These are phyloP conservation scores for Fusarium austroafricanum DNA, from an alignment of 2,329 filamentous ascomycete species.

Conservation along the genomic window DNA sequence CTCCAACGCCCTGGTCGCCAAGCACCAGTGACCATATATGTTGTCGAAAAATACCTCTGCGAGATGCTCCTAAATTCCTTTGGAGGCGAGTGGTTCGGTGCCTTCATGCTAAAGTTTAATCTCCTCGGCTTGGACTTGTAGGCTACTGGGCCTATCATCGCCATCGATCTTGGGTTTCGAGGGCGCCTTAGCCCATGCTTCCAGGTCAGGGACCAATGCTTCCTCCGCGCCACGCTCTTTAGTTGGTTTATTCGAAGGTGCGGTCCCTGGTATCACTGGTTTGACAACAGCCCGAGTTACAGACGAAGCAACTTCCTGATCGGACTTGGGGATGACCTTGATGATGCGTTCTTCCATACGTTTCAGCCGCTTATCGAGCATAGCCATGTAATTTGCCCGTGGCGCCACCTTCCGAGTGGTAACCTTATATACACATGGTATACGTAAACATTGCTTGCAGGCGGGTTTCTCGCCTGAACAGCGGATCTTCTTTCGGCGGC, in stretches of 20 bases:
- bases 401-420: constrained; percentile 94
- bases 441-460: constrained; percentile 94
- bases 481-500: constrained; percentile 95
- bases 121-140: constrained; percentile 75
- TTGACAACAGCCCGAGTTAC: constrained; percentile 87
- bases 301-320: constrained; percentile 73
- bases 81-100: constrained; percentile 81
- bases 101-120: constrained; percentile 84
- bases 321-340: constrained; percentile 90
- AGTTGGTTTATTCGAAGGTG: constrained; percentile 57
- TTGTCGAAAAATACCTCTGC: constrained; percentile 96
- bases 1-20: not conserved
- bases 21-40: constrained; percentile 74
- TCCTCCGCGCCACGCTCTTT: constrained; percentile 90
- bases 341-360: constrained; percentile 98
- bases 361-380: constrained; percentile 95
- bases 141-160: constrained; percentile 58
- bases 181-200: constrained; percentile 78
- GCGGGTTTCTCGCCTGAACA: constrained; percentile 98
- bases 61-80: constrained; percentile 91
- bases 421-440: constrained; percentile 97
- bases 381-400: constrained; percentile 98
- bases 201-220: constrained; percentile 84
- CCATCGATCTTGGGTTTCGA: constrained; percentile 63
- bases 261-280: constrained; percentile 73